Base-by-base conservation (phyloP, 1,139 yeast genomes). In the Blastobotrys ciferrii region DNA sequence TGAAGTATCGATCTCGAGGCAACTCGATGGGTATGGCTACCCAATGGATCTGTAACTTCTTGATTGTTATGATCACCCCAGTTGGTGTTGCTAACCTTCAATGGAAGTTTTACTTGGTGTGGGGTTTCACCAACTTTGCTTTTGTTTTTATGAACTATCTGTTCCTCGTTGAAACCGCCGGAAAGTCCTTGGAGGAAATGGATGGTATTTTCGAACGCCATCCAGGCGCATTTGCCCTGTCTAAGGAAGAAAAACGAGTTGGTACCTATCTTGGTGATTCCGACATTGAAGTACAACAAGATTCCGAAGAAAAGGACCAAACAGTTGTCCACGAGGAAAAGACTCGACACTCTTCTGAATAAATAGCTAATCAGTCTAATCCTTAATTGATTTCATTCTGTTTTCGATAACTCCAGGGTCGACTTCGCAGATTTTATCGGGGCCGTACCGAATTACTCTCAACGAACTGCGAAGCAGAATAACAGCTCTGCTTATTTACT, bases 1-100 rank as follows among this genome's bases (percentile, higher is more conserved):
- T 77, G 60, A 72, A 76, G 61, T 74, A 80, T 37, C 76, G 85
- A 68, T 77, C 82, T 45, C 73, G 75, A 44, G 81, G 80, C 43
- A 69, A 78, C 42, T 82, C 81, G 19, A 66, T 77, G 35, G 56
- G 52, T 2, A 48, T 58, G 9, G 55, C 51, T 36, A 80, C 41
- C 67, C 81, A 59, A 79, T 86, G 48, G 74, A 77, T 54, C 60
- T 80, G 59, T 53, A 70, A 70, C 43, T 73, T 71, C 50, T 64
- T 71, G 62, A 61, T 72, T 15, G 71, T 72, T n/a, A 61, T 67
- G 49, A 64, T 69, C 42, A 69, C 73, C 32, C 75, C 74, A 12
- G 55, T 67, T n/a, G 74, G 72, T 50, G 67, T 72, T 44, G 58
- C 56, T 36, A 63, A 62, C 44, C 63, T 72, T 49, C 64, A 61